These are phyloP conservation scores for Pulveroboletus sp. DNA, from an alignment of 768 basidiomycete genomes.

Conservation along the genomic window DNA sequence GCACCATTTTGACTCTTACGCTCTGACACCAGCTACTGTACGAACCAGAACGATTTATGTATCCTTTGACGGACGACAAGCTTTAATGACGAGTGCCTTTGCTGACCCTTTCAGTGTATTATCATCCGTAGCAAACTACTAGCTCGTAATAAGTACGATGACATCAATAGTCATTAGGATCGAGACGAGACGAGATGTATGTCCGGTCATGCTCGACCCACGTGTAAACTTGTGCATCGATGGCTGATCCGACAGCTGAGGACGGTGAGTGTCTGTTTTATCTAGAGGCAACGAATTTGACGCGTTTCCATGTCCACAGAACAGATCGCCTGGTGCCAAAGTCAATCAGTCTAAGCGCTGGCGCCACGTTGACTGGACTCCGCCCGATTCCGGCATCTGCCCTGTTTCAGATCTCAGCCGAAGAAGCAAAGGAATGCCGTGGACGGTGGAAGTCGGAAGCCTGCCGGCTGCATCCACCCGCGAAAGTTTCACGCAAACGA, in stretches of 20 bases:
- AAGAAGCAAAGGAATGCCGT: slow-evolving; percentile 15
- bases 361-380: slow-evolving; percentile 15
- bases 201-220: slow-evolving; percentile 3
- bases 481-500: slow-evolving; percentile 18
- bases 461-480: slow-evolving; percentile 8
- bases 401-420: slow-evolving; percentile 22
- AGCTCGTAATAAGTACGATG: slow-evolving; percentile 23
- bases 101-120: slow-evolving; percentile 15
- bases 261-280: neutral
- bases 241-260: slow-evolving; percentile 16
- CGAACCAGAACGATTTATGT: slow-evolving; percentile 22
- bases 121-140: slow-evolving; percentile 11
- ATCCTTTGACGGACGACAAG: slow-evolving; percentile 18
- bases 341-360: slow-evolving; percentile 22
- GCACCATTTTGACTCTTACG: neutral
- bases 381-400: slow-evolving; percentile 4
- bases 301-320: slow-evolving; percentile 15
- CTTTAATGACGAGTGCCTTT: slow-evolving; percentile 15
- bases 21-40: slow-evolving; percentile 11
- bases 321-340: slow-evolving; percentile 14
- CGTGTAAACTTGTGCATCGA: slow-evolving; percentile 8
- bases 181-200: slow-evolving; percentile 5
- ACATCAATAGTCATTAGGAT: slow-evolving; percentile 12
- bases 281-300: slow-evolving; percentile 16
- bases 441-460: slow-evolving; percentile 8